These are phyloP conservation scores for Thermoascus crustaceus DNA, from an alignment of 2,329 filamentous ascomycete genomes.

Conservation along the genomic window DNA sequence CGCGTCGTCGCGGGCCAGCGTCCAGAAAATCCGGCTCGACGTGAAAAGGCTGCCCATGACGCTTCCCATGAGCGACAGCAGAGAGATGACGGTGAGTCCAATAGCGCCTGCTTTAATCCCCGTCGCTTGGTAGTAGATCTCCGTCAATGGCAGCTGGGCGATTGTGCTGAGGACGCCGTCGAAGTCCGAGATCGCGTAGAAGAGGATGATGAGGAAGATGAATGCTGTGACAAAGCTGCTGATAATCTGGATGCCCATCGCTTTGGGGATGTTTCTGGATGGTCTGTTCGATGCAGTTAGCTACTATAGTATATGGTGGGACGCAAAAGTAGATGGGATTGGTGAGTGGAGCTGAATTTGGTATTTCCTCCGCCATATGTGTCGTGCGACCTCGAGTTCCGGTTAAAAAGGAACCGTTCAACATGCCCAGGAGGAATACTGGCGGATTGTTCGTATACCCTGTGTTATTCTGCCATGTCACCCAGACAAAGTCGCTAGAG, in stretches of 20 bases:
- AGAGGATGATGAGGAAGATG: constrained; percentile 27
- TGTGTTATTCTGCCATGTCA: too few relatives aligned
- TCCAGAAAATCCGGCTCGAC: constrained; percentile 39
- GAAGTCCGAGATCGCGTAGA: constrained; percentile 31
- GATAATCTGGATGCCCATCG: constrained; percentile 28
- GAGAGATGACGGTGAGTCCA: constrained; percentile 42
- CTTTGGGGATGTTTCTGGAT: constrained; percentile 23
- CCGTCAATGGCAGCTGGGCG: constrained; percentile 26
- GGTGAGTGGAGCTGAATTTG: too few relatives aligned
- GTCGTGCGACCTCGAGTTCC: constrained; percentile 52
- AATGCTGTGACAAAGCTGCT: constrained; percentile 26
- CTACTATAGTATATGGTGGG: too few relatives aligned
- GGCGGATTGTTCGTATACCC: too few relatives aligned
- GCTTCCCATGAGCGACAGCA: constrained; percentile 23
- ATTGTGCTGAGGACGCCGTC: constrained; percentile 23
- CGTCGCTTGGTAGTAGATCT: constrained; percentile 30
- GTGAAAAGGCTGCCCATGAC: constrained; percentile 37
- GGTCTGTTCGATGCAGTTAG: too few relatives aligned
- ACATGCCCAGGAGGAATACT: constrained; percentile 46
- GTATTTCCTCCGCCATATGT: constrained; percentile 53
- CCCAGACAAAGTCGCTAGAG: constrained; percentile 43
- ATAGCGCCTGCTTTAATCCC: constrained; percentile 37
- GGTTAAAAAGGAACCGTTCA: constrained; percentile 57
- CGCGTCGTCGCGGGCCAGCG: constrained; percentile 47
- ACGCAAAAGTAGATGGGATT: too few relatives aligned